Evolutionary conservation across 1,284 basidiomycete genomes (phyloP), one percentile per base, ranked within the genome.

Genomic region (Melampsora americana): DNA sequence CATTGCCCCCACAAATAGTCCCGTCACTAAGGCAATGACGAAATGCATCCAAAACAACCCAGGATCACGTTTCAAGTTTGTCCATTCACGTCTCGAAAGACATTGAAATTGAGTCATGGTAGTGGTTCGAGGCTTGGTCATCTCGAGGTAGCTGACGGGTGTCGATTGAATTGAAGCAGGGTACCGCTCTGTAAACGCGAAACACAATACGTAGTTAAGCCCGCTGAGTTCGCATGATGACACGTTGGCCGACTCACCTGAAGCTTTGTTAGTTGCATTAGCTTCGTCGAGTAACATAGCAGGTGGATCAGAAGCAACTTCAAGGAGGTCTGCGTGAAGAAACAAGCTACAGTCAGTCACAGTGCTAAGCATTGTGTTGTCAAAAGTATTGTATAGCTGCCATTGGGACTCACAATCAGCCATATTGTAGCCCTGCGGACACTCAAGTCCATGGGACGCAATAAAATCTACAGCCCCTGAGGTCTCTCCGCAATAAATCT

Each of bases 81-180:
- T 90, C 90, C 90, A 92, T 83, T 95, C 92, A 74, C 93, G 85
- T 0, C 88, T 88, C 26, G 87, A 88, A 5, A 95, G 84, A 7
- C 90, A 88, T 81, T 93, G 86, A 59, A 95, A 82, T 82, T 95
- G 93, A 0, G 93, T 95, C 80, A 95, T 86, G 84, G 92, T 92
- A 0, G 91, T 92, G 12, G 91, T 84, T 11, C 86, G 85, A 80
- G 88, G 90, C n/a, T 77, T 80, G 18, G 53, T 59, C 53, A 11
- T 44, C 79, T 76, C 18, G 77, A 70, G 26, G 73, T 46, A 30
- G 61, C 74, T 42, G 73, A 65, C 69, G 62, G 67, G 75, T 48
- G 70, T 30, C 32, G 67, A 62, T 59, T 66, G 26, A 35, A 39
- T 32, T 32, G 56, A 53, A 32, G 73, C 82, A 78, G 30, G 81